These are phyloP conservation scores for Morella rubra DNA, from an alignment of 306 rosid genomes.

Conservation along the genomic window DNA sequence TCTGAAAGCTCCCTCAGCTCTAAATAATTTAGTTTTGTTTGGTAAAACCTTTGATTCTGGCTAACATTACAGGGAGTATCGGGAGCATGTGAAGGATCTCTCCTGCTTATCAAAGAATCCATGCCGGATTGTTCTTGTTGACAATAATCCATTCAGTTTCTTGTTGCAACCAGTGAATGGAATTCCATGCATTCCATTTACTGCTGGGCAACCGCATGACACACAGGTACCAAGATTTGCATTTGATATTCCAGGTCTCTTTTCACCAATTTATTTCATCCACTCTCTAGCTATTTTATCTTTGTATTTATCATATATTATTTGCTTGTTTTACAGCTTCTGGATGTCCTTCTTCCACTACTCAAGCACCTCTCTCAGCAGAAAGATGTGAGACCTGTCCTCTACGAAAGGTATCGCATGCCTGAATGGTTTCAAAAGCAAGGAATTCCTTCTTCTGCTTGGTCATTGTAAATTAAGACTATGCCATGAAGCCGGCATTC, in stretches of 20 bases:
- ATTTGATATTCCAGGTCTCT: background rate
- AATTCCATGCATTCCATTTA: slow-evolving; percentile 85
- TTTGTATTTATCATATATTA: background rate
- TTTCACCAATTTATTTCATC: background rate
- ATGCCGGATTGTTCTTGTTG: slow-evolving; percentile 71
- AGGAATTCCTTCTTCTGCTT: slow-evolving; percentile 67
- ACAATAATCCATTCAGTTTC: slow-evolving; percentile 91
- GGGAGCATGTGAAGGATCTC: slow-evolving; percentile 88
- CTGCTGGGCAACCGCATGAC: slow-evolving; percentile 80
- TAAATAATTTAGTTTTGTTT: background rate
- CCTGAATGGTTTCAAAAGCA: slow-evolving; percentile 94
- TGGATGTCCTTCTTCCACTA: slow-evolving; percentile 89
- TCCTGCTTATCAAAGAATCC: slow-evolving; percentile 66
- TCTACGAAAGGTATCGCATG: slow-evolving; percentile 76
- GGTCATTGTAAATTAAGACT: slow-evolving; percentile 22
- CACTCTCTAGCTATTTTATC: background rate
- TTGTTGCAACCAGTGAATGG: slow-evolving; percentile 89
- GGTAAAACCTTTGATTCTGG: slow-evolving; percentile 23
- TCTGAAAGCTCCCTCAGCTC: background rate
- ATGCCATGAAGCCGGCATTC: slow-evolving; percentile 10
- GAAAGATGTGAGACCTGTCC: slow-evolving; percentile 76
- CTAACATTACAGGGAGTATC: slow-evolving; percentile 55
- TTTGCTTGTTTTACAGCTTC: slow-evolving; percentile 56
- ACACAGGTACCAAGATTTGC: slow-evolving; percentile 54
- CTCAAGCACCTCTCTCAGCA: slow-evolving; percentile 67